Conservation (phyloP, 148 eudicot species). For the Vaccinium myrtillus region DNA sequence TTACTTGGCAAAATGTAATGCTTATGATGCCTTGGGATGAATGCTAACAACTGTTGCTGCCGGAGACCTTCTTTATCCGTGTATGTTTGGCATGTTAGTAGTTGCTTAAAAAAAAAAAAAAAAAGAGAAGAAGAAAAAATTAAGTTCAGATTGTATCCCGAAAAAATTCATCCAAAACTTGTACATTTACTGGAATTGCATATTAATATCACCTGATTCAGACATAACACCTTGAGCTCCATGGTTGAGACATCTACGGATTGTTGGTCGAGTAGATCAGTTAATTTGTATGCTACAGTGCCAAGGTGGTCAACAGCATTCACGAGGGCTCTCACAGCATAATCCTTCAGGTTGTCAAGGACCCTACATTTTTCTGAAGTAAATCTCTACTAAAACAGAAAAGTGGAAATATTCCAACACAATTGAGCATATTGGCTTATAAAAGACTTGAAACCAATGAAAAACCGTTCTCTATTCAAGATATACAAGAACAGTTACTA, state of each 20-base stretch:
- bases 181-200: background rate
- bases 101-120: conserved; percentile 41
- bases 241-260: conserved; percentile 59
- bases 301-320: conserved; percentile 99
- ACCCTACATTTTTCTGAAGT: conserved; percentile 46
- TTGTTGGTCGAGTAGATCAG: conserved; percentile 85
- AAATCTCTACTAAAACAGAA: conserved; percentile 8
- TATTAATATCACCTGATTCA: conserved; percentile 29
- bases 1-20: conserved; percentile 82
- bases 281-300: conserved; percentile 90
- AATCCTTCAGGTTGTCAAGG: conserved; percentile 87
- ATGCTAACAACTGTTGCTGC: conserved; percentile 75
- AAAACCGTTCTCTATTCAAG: background rate
- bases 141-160: conserved; percentile 21
- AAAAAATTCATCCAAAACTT: background rate
- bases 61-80: conserved; percentile 79
- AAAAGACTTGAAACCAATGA: background rate
- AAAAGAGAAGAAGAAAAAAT: background rate
- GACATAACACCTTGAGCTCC: conserved; percentile 67
- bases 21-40: conserved; percentile 87
- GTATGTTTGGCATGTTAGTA: conserved; percentile 71
- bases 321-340: conserved; percentile 85
- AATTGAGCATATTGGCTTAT: background rate
- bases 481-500: background rate
- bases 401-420: background rate